These are phyloP conservation scores for Carnegiea gigantea DNA, from an alignment of 179 eudicot genomes.

Conservation along the genomic window DNA sequence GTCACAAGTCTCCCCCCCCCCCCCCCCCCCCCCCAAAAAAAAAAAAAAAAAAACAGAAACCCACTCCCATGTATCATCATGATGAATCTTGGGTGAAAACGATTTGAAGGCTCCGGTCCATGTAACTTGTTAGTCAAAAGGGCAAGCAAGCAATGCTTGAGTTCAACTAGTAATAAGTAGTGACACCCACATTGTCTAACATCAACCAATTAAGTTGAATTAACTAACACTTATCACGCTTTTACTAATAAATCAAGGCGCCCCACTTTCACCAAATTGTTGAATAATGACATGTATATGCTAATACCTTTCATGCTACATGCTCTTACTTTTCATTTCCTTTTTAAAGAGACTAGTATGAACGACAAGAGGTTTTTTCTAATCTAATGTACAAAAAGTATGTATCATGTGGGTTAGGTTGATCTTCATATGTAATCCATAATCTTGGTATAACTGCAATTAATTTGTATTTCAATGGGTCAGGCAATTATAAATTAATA, in stretches of 20 bases:
- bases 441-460: neutral
- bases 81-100: neutral
- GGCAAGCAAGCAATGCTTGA: neutral
- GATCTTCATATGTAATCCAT: neutral
- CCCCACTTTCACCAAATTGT: neutral
- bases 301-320: neutral
- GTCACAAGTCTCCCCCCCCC: too few relatives aligned
- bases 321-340: neutral
- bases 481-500: neutral
- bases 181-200: neutral
- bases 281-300: neutral
- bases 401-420: neutral
- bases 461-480: too few relatives aligned
- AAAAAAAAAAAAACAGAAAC: neutral
- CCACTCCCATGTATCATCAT: neutral
- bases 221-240: neutral
- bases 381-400: neutral
- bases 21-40: too few relatives aligned
- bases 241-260: neutral
- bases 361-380: neutral
- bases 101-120: slow-evolving; percentile 1
- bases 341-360: neutral
- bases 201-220: neutral
- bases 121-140: neutral
- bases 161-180: neutral